Conservation (phyloP, 192 early-diverging fungal species). For the Backusella luteola region DNA sequence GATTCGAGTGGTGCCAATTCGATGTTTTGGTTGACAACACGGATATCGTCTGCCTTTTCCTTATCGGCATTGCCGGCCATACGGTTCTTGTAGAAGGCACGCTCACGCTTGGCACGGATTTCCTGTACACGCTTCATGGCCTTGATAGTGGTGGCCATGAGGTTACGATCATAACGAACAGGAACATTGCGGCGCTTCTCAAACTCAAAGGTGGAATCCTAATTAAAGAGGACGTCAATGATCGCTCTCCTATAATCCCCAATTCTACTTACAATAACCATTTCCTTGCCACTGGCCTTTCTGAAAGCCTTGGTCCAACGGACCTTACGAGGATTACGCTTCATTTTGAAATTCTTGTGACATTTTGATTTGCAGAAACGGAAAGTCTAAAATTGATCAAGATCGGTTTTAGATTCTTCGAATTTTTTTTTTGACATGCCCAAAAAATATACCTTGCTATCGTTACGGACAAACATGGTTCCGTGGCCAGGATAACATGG, state of each 20-base stretch:
- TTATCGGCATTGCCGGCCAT: conserved; percentile 86
- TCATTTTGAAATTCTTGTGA: conserved; percentile 99
- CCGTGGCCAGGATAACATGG: conserved; percentile 98
- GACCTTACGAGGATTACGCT: conserved; percentile 99
- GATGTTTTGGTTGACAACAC: conserved; percentile 81
- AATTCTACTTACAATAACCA: conserved; percentile 81
- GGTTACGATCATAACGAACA: conserved; percentile 94
- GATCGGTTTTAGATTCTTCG: not conserved
- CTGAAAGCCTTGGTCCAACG: conserved; percentile 99
- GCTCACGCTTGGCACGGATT: conserved; percentile 91
- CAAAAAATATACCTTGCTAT: conserved; percentile 75
- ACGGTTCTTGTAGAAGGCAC: conserved; percentile 90
- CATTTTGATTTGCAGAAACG: conserved; percentile 98
- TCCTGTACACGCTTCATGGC: conserved; percentile 98
- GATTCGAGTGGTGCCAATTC: conserved; percentile 71
- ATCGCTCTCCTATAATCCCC: not conserved
- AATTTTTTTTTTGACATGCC: not conserved
- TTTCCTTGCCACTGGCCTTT: conserved; percentile 98
- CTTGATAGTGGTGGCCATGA: conserved; percentile 96
- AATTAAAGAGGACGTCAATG: conserved; percentile 4
- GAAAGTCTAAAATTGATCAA: conserved; percentile 64
- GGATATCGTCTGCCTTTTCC: conserved; percentile 73
- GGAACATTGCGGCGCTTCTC: conserved; percentile 98
- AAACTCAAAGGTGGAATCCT: conserved; percentile 97
- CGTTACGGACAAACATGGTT: conserved; percentile 98